Percentiles rank a stretch among this genome's conserved stretches.
These are phyloP conservation scores for Oxyria digyna DNA, from an alignment of 148 eudicot species.

Conservation along the genomic window DNA sequence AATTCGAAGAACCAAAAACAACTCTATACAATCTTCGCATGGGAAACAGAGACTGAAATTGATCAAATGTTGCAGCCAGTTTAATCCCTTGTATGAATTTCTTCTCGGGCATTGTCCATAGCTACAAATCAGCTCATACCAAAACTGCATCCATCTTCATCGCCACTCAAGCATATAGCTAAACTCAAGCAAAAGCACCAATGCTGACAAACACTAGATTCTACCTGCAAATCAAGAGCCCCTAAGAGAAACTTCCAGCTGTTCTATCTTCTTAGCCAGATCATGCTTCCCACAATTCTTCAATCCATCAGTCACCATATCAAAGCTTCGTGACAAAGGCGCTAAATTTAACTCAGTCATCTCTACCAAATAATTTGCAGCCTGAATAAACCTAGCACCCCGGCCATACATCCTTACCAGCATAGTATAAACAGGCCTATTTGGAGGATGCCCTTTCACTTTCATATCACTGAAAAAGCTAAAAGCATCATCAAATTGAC, in stretches of 20 bases:
- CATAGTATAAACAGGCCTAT: constrained; percentile 85
- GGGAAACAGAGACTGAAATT: too few relatives aligned
- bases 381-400: constrained; percentile 83
- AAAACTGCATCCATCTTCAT: background rate
- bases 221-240: constrained; percentile 28
- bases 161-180: background rate
- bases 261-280: constrained; percentile 74
- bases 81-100: too few relatives aligned
- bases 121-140: background rate
- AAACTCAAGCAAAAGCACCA: too few relatives aligned
- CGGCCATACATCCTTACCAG: constrained; percentile 80
- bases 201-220: background rate
- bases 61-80: too few relatives aligned
- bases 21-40: too few relatives aligned
- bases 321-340: constrained; percentile 71
- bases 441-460: constrained; percentile 70
- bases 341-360: constrained; percentile 70
- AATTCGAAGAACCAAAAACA: too few relatives aligned
- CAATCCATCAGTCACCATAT: constrained; percentile 94
- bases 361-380: constrained; percentile 89
- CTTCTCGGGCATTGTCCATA: too few relatives aligned
- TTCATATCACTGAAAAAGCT: constrained; percentile 94
- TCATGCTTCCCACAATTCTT: constrained; percentile 92
- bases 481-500: constrained; percentile 86
- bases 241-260: constrained; percentile 67